Evolutionary conservation across 179 eudicot genomes (phyloP), one percentile per base, ranked within the genome.

Genomic region (Carnegiea gigantea): DNA sequence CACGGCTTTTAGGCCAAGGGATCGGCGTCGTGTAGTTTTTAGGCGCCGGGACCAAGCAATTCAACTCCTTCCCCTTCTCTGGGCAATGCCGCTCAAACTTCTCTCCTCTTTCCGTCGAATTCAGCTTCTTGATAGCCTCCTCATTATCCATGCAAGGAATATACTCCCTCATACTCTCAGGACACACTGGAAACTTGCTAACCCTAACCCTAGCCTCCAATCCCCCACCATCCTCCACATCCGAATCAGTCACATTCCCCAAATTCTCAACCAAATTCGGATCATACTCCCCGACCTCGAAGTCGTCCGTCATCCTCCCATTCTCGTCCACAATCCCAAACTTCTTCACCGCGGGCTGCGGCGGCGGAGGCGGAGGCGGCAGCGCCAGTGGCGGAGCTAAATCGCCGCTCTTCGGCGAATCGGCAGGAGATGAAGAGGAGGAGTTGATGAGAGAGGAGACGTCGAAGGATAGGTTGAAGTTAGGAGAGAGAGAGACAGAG

Each of bases 1-100:
- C 97, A 0, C 96, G 92, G 82, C 99, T 94, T 81, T 70, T 83
- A 0, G 99, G 99, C 98, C 98, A 94, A 0, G 97, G 93, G 15
- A 96, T 92, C 1, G 95, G 93, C 26, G 82, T 77, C 76, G 80
- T 88, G 67, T 96, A 96, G 38, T 91, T 91, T 86, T 86, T 91
- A 6, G 98, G 99, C 0, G 93, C 81, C 8, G 93, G 95, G 75
- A 96, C 86, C 88, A 96, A 82, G 84, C 99, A 96, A 79, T 88
- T 81, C 92, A 94, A 82, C 24, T 83, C 96, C 81, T 83, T 76
- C 3, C 91, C 95, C 11, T 81, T 85, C 79, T 86, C 93, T 0
- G 97, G 99, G 74, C 99, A 96, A 92, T 96, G 98, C 85, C 99
- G 88, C 89, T 96, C 99, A 70, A 94, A 96, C 68, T 78, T 94